A percentile compares a stretch with the other conserved stretches of the same genome.
Conservation (phyloP, 2,329 filamentous ascomycete species). For the Epichloe scottii region DNA sequence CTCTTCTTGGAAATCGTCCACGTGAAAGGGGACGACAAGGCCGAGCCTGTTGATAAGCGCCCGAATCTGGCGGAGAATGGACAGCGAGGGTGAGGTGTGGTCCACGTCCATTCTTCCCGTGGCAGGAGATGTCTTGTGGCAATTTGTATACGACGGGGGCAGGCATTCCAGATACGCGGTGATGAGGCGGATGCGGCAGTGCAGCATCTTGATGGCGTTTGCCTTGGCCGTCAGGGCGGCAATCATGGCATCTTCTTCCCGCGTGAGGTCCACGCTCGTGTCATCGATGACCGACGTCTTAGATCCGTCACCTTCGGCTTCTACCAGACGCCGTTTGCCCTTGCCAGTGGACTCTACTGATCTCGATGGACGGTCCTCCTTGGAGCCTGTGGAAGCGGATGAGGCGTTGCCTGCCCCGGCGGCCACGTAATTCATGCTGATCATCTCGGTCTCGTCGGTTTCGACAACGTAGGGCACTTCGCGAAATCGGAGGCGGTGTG, state of each 20-base stretch:
- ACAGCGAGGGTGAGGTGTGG: conserved; percentile 43
- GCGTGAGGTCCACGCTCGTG: conserved; percentile 29
- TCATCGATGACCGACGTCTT: conserved; percentile 25
- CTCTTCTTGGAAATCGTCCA: conserved; percentile 54
- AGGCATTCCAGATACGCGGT: conserved; percentile 65
- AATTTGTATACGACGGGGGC: conserved; percentile 50
- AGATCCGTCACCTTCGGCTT: conserved; percentile 16
- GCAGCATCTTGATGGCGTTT: conserved; percentile 89
- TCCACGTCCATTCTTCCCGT: conserved; percentile 21
- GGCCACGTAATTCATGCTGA: conserved; percentile 87
- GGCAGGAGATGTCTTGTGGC: conserved; percentile 26
- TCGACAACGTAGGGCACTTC: conserved; percentile 81
- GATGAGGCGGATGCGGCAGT: conserved; percentile 61
- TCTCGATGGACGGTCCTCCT: conserved; percentile 28
- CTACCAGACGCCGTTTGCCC: conserved; percentile 34
- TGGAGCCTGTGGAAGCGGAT: conserved; percentile 28
- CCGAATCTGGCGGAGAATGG: conserved; percentile 77
- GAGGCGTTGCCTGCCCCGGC: conserved; percentile 63
- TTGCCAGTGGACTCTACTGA: conserved; percentile 36
- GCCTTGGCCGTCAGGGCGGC: conserved; percentile 68
- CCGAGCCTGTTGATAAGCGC: conserved; percentile 74
- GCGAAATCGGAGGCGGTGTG: conserved; percentile 59
- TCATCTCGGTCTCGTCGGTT: conserved; percentile 95
- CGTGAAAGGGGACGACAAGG: conserved; percentile 62
- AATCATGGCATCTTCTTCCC: conserved; percentile 49